These are phyloP conservation scores for Russula sp. DNA, from an alignment of 768 basidiomycete genomes.

Conservation along the genomic window DNA sequence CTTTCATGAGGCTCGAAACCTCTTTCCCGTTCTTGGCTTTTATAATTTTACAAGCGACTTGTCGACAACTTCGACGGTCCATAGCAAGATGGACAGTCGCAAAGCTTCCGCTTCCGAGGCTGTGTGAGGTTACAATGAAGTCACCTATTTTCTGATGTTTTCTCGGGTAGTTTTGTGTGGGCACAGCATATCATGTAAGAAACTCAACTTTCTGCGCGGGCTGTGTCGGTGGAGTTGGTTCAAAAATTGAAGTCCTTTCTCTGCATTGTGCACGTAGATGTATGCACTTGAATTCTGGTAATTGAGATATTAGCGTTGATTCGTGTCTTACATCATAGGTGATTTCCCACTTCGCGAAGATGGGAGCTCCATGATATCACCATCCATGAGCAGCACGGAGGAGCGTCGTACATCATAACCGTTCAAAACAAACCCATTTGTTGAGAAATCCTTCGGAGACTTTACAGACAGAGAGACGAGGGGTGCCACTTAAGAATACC, in stretches of 20 bases:
- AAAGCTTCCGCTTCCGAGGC: constrained; percentile 77
- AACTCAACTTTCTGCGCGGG: constrained; percentile 51
- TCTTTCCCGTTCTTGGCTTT: constrained; percentile 59
- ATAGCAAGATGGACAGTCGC: constrained; percentile 79
- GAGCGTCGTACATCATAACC: constrained; percentile 63
- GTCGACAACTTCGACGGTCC: constrained; percentile 57
- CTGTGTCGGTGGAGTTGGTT: constrained; percentile 57
- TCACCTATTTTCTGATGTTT: constrained; percentile 53
- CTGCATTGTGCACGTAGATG: constrained; percentile 53
- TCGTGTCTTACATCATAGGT: not conserved
- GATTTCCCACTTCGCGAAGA: constrained; percentile 53
- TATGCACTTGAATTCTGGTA: constrained; percentile 62
- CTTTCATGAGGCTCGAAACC: constrained; percentile 65
- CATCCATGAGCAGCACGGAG: constrained; percentile 72
- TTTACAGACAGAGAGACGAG: constrained; percentile 2
- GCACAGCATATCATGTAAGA: not conserved
- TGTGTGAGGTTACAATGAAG: constrained; percentile 74
- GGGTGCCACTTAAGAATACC: constrained; percentile 39
- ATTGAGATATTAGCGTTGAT: constrained; percentile 6
- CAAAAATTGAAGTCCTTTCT: constrained; percentile 55
- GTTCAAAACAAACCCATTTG: constrained; percentile 73
- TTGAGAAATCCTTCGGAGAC: constrained; percentile 60
- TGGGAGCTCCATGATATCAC: constrained; percentile 66
- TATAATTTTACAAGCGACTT: constrained; percentile 85
- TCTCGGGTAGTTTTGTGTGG: not conserved